phyloP scores from a whole-genome alignment of 2,329 filamentous ascomycete species.

The Paecilomyces formosus region DNA sequence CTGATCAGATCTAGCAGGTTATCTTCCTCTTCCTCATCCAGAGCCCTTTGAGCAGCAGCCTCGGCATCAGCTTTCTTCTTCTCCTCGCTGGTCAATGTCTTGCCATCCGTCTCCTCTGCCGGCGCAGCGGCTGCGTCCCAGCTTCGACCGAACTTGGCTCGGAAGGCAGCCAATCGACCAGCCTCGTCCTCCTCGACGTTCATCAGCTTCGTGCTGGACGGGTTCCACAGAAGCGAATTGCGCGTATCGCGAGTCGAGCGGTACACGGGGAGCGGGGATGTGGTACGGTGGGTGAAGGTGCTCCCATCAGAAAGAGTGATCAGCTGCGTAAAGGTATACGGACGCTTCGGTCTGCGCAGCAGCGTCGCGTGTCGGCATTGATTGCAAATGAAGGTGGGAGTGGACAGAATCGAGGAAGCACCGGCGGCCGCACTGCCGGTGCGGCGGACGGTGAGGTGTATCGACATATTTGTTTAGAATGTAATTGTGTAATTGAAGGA shows the following conservation, averaged over 20 bases:
- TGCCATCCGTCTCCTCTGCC: slow-evolving; percentile 9
- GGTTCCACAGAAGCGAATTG: slow-evolving; percentile 90
- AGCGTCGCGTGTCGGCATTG: slow-evolving; percentile 78
- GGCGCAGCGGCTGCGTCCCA: slow-evolving; percentile 59
- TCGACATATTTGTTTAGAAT: slow-evolving; percentile 21
- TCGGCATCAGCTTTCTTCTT: slow-evolving; percentile 31
- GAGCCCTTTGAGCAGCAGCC: slow-evolving; percentile 39
- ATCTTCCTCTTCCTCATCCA: slow-evolving; percentile 42
- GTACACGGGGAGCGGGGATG: slow-evolving; percentile 49
- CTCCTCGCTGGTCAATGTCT: slow-evolving; percentile 23
- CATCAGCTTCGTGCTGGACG: slow-evolving; percentile 66
- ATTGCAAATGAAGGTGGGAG: slow-evolving; percentile 33
- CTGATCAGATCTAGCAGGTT: slow-evolving; percentile 53
- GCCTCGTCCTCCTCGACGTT: slow-evolving; percentile 96
- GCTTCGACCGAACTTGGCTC: slow-evolving; percentile 71
- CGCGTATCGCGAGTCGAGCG: slow-evolving; percentile 70
- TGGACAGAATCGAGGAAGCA: slow-evolving; percentile 6
- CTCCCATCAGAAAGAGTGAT: slow-evolving; percentile 86
- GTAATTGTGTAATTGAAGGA: not conserved
- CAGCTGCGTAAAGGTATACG: slow-evolving; percentile 96
- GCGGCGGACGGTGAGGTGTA: slow-evolving; percentile 29
- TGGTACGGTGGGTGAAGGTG: slow-evolving; percentile 54
- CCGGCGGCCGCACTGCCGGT: slow-evolving; percentile 7
- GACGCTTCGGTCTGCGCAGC: slow-evolving; percentile 77
- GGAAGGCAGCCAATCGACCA: slow-evolving; percentile 77